Evolutionary conservation across 768 basidiomycete genomes (phyloP).

Genomic region (Suillus luteus): DNA sequence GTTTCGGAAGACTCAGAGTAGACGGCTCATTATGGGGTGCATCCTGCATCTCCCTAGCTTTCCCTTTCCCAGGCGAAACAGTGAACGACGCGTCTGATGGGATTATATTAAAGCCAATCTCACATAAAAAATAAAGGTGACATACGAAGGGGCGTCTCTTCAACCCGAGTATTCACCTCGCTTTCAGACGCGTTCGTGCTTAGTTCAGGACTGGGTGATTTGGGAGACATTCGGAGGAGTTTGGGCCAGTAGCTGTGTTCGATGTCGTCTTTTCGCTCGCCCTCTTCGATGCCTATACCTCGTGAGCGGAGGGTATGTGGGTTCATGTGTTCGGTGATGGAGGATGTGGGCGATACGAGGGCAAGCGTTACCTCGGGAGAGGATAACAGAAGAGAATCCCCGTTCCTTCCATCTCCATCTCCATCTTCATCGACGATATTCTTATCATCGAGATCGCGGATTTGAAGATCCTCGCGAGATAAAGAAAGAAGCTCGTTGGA

Average conservation of each 20-base stretch:
- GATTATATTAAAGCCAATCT: background rate
- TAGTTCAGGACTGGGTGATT: background rate
- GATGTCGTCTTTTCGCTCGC: background rate
- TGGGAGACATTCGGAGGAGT: background rate
- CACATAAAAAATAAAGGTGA: background rate
- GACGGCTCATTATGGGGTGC: background rate
- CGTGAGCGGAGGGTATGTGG: background rate
- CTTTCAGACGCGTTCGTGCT: background rate
- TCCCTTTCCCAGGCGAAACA: background rate
- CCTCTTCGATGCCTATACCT: conserved; percentile 1
- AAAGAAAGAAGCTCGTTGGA: background rate
- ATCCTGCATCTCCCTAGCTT: background rate
- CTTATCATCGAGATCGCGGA: too few relatives aligned
- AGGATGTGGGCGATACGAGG: background rate
- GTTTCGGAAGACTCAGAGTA: background rate
- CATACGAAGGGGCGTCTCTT: background rate
- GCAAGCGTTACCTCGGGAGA: background rate
- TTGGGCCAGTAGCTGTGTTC: background rate
- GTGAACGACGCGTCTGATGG: background rate
- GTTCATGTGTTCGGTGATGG: background rate
- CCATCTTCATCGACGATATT: background rate
- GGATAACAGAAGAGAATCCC: background rate
- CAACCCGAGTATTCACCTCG: background rate
- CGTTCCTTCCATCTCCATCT: background rate
- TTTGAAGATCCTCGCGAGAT: background rate